Percentiles rank a stretch among this genome's conserved stretches.
Conservation (phyloP, 768 basidiomycete species). For the Gloeophyllum trabeum region DNA sequence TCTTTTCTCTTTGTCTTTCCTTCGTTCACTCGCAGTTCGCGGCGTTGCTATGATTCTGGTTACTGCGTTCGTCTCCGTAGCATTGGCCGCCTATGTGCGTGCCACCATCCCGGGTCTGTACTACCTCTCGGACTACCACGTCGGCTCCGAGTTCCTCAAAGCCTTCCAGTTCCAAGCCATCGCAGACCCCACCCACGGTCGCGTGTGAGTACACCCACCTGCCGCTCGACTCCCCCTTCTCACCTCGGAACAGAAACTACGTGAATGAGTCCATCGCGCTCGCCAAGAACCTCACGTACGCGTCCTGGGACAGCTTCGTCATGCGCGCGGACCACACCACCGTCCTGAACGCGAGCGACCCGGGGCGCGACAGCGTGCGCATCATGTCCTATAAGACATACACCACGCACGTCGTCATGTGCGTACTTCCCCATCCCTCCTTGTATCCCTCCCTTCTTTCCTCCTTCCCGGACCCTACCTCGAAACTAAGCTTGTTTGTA, state of each 20-base stretch:
- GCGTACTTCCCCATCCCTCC: neutral
- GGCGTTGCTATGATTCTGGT: too few species aligned
- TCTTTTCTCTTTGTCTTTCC: too few species aligned
- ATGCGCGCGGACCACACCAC: slow-evolving; percentile 26
- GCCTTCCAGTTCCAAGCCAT: too few species aligned
- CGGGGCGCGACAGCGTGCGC: slow-evolving; percentile 26
- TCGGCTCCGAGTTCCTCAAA: too few species aligned
- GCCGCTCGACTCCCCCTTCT: too few species aligned
- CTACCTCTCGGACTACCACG: too few species aligned
- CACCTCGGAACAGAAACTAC: slow-evolving; percentile 25
- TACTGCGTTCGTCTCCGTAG: too few species aligned
- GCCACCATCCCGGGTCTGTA: too few species aligned
- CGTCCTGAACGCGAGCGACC: slow-evolving; percentile 14
- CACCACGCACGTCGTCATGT: slow-evolving; percentile 21
- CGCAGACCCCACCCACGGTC: too few species aligned
- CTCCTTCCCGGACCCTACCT: neutral
- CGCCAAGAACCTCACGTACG: slow-evolving; percentile 17
- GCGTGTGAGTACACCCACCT: too few species aligned
- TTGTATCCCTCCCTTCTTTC: neutral
- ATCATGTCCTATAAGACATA: slow-evolving; percentile 20
- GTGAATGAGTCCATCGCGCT: slow-evolving; percentile 18
- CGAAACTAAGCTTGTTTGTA: slow-evolving; percentile 9
- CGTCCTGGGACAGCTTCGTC: slow-evolving; percentile 17
- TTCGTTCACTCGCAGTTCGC: too few species aligned
- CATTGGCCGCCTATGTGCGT: too few species aligned